Percentiles rank a stretch among this genome's conserved stretches.
Conservation (phyloP, 2,329 filamentous ascomycete species). For the Fusarium pseudonygamai region DNA sequence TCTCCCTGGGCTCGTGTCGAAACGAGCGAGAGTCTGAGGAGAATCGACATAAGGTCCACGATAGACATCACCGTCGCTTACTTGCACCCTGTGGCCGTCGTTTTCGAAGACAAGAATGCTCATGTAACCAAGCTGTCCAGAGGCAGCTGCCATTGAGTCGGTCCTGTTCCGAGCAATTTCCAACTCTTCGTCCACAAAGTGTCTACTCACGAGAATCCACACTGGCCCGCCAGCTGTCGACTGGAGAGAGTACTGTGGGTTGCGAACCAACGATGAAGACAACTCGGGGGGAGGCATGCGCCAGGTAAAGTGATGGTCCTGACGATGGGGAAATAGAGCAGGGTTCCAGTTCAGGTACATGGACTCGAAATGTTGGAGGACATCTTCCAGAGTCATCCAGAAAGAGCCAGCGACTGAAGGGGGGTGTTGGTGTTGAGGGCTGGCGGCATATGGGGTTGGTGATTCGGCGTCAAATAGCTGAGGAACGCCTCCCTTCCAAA, state of each 20-base stretch:
- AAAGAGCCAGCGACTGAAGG: constrained; percentile 73
- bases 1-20: constrained; percentile 56
- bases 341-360: constrained; percentile 99
- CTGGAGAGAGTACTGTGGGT: constrained; percentile 77
- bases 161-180: constrained; percentile 60
- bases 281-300: constrained; percentile 63
- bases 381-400: constrained; percentile 90
- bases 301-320: constrained; percentile 94
- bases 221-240: constrained; percentile 68
- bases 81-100: constrained; percentile 75
- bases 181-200: constrained; percentile 78
- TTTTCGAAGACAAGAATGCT: constrained; percentile 83
- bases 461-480: background rate
- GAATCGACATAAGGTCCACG: constrained; percentile 92
- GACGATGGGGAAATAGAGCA: constrained; percentile 78
- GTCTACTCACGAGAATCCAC: constrained; percentile 87
- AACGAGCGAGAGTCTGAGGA: constrained; percentile 85
- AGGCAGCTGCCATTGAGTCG: constrained; percentile 54
- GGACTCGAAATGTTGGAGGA: constrained; percentile 92
- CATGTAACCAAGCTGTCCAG: constrained; percentile 79
- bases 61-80: constrained; percentile 76
- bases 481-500: constrained; percentile 65
- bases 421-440: constrained; percentile 6
- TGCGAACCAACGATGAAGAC: constrained; percentile 67
- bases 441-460: background rate